These are phyloP conservation scores for Oehlia diaphana DNA, from an alignment of 192 early-diverging fungal genomes.

Conservation along the genomic window DNA sequence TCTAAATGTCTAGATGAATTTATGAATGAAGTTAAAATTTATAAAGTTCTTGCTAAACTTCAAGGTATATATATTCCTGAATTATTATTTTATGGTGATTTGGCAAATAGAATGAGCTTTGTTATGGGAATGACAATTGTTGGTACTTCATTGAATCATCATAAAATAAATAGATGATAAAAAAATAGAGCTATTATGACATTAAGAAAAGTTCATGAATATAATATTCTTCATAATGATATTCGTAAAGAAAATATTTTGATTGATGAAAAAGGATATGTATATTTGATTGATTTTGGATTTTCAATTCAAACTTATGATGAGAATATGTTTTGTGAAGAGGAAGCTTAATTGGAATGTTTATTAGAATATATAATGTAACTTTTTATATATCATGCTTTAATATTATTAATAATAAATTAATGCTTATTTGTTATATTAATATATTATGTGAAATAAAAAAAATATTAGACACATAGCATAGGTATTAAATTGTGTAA, in stretches of 20 bases:
- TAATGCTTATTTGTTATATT: too few species aligned
- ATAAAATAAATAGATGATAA: background rate
- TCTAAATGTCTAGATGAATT: background rate
- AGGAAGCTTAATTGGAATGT: background rate
- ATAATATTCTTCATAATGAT: background rate
- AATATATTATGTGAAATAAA: too few species aligned
- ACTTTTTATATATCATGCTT: too few species aligned
- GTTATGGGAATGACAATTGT: background rate
- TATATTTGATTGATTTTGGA: background rate
- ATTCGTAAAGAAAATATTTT: background rate
- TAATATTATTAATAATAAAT: too few species aligned
- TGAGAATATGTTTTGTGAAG: background rate
- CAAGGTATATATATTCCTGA: background rate
- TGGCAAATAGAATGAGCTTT: background rate
- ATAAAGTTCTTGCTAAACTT: constrained; percentile 15
- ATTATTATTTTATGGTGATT: background rate
- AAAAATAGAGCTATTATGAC: background rate
- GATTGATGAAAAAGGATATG: background rate
- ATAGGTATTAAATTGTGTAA: too few species aligned
- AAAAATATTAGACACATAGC: too few species aligned
- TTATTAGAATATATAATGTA: background rate
- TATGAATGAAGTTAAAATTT: background rate
- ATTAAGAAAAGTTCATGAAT: background rate
- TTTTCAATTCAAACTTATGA: background rate
- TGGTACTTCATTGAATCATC: background rate